Conservation (phyloP, 164 flowering plant genomes). For the Tetrastigma voinierianum region DNA sequence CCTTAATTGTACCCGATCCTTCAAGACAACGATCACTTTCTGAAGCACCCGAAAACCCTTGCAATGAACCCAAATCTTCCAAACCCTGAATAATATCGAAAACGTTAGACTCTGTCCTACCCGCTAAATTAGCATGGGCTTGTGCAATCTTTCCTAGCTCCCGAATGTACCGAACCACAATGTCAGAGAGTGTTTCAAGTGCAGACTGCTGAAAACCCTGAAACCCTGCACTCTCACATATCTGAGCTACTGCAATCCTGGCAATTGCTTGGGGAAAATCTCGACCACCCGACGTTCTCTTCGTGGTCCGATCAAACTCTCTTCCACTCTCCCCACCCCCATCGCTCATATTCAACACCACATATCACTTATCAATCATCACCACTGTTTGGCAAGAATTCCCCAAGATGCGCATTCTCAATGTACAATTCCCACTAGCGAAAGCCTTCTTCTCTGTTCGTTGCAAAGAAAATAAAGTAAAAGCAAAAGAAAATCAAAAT, state of each 20-base stretch:
- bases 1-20: conserved; percentile 50
- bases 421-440: neutral
- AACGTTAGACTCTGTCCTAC: conserved; percentile 63
- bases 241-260: conserved; percentile 68
- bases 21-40: conserved; percentile 47
- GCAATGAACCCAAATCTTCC: conserved; percentile 52
- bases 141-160: conserved; percentile 56
- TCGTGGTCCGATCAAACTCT: conserved; percentile 13
- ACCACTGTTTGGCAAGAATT: conserved; percentile 2
- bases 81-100: conserved; percentile 75
- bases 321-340: conserved; percentile 61
- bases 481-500: neutral
- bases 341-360: conserved; percentile 75
- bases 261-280: conserved; percentile 59
- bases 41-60: conserved; percentile 75
- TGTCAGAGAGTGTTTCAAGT: conserved; percentile 55
- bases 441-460: neutral
- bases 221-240: conserved; percentile 73
- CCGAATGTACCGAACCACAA: conserved; percentile 50
- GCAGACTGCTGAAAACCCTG: conserved; percentile 73
- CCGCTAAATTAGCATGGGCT: conserved; percentile 51
- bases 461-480: neutral
- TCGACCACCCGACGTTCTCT: conserved; percentile 28
- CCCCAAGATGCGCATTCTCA: neutral
- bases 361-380: conserved; percentile 39